These are phyloP conservation scores for Lasiosphaeriaceae sp. DNA, from an alignment of 495 filamentous ascomycete genomes.

Conservation along the genomic window DNA sequence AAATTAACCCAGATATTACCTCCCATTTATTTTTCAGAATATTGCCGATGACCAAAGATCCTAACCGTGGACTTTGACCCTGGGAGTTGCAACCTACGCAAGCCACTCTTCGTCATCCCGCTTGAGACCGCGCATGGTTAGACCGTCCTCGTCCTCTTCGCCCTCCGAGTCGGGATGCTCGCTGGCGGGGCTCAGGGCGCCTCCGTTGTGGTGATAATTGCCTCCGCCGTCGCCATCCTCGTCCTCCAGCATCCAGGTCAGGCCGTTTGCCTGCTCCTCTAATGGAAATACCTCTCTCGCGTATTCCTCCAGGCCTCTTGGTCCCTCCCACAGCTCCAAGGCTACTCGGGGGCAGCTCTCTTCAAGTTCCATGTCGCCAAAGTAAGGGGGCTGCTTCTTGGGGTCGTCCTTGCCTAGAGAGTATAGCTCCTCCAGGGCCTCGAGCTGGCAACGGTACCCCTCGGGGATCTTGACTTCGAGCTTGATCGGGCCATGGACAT, in stretches of 20 bases:
- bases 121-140: constrained; percentile 48
- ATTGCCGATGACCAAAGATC: too few species aligned
- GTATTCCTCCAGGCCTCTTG: constrained; percentile 90
- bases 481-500: constrained; percentile 73
- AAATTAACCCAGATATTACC: too few species aligned
- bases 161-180: constrained; percentile 16
- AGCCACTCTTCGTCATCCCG: constrained; percentile 49
- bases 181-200: constrained; percentile 5
- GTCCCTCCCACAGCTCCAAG: constrained; percentile 82
- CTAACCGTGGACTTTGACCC: too few species aligned
- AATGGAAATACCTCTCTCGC: constrained; percentile 91
- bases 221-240: constrained; percentile 29
- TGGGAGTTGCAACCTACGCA: constrained; percentile 24
- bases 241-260: constrained; percentile 76
- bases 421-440: constrained; percentile 64
- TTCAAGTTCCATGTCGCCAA: constrained; percentile 50
- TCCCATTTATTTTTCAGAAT: too few species aligned
- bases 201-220: constrained; percentile 14
- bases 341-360: constrained; percentile 65
- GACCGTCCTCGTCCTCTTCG: constrained; percentile 38
- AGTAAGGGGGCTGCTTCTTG: constrained; percentile 50
- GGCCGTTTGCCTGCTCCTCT: constrained; percentile 89
- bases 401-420: constrained; percentile 54
- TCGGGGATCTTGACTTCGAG: constrained; percentile 80
- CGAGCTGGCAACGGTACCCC: constrained; percentile 87